Conservation (phyloP, 208 protist species). For the Leptomonas pyrrhocoris region DNA sequence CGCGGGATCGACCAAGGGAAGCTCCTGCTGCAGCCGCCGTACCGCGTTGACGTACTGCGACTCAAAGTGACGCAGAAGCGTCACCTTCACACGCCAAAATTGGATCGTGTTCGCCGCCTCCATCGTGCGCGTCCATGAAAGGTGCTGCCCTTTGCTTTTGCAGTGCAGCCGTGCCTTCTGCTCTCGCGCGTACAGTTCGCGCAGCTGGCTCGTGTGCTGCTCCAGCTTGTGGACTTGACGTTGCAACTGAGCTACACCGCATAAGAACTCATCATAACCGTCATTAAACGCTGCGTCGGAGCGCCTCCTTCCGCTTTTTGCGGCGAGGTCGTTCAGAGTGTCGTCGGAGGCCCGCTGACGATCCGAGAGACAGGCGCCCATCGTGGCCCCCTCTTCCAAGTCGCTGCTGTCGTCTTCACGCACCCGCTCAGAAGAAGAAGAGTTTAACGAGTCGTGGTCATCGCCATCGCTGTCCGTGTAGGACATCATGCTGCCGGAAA, state of each 20-base stretch:
- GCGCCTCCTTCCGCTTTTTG: too few relatives aligned
- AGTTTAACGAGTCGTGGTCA: not conserved
- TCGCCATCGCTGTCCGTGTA: conserved; percentile 2
- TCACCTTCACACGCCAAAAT: conserved; percentile 35
- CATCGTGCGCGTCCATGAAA: conserved; percentile 35
- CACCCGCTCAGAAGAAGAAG: not conserved
- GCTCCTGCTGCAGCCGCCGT: not conserved
- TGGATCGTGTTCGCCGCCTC: conserved; percentile 36
- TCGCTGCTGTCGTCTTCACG: conserved; percentile 1
- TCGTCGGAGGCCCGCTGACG: not conserved
- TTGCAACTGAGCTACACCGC: conserved; percentile 13
- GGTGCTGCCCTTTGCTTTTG: conserved; percentile 24
- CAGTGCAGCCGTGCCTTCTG: conserved; percentile 16
- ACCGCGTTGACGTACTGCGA: conserved; percentile 19
- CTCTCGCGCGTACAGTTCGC: conserved; percentile 20
- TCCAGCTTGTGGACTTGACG: conserved; percentile 12
- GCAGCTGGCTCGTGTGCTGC: conserved; percentile 11
- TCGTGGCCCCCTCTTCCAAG: not conserved
- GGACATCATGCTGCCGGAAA: conserved; percentile 3
- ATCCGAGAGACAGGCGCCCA: not conserved
- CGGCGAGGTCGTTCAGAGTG: conserved; percentile 5
- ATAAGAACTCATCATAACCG: conserved; percentile 20
- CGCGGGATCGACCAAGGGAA: conserved; percentile 13
- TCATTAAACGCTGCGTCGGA: not conserved
- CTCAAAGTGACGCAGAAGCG: conserved; percentile 22